phyloP scores from a whole-genome alignment of 352 stramenopile species.

The Phytophthora hybrid region DNA sequence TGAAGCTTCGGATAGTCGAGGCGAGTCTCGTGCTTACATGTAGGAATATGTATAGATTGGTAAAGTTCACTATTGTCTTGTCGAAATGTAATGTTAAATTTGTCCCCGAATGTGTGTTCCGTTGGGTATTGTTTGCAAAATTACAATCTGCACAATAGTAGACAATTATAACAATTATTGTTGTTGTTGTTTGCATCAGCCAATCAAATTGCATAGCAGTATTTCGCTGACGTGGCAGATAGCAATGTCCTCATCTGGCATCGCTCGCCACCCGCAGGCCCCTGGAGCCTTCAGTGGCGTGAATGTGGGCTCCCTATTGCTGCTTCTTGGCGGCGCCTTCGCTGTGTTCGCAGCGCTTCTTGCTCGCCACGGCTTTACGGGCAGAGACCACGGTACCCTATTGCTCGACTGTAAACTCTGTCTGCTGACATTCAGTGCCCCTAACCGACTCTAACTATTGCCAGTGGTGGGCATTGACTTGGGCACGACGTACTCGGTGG shows the following conservation, averaged over 20 bases:
- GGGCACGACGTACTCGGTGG: constrained; percentile 82
- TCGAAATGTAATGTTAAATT: too few species aligned
- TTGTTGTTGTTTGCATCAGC: neutral
- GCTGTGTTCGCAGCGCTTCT: constrained; percentile 59
- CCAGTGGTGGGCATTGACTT: constrained; percentile 76
- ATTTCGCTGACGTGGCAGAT: constrained; percentile 24
- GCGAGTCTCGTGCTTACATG: constrained; percentile 29
- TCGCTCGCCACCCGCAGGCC: neutral
- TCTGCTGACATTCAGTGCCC: neutral
- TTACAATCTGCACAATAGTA: too few species aligned
- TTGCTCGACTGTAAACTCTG: too few species aligned
- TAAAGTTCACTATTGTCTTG: too few species aligned
- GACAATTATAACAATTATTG: neutral
- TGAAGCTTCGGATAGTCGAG: constrained; percentile 23
- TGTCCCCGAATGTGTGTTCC: too few species aligned
- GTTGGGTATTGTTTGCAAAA: too few species aligned
- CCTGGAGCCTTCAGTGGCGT: constrained; percentile 1
- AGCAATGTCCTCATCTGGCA: constrained; percentile 1
- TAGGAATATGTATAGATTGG: neutral
- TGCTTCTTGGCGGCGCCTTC: constrained; percentile 51
- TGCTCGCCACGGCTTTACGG: constrained; percentile 63
- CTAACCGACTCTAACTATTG: constrained; percentile 3
- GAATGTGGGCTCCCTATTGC: constrained; percentile 50
- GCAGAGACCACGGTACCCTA: constrained; percentile 58
- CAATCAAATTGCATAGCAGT: neutral